Conservation (phyloP, 2,329 filamentous ascomycete genomes). For the Dactylellina haptotyla region DNA sequence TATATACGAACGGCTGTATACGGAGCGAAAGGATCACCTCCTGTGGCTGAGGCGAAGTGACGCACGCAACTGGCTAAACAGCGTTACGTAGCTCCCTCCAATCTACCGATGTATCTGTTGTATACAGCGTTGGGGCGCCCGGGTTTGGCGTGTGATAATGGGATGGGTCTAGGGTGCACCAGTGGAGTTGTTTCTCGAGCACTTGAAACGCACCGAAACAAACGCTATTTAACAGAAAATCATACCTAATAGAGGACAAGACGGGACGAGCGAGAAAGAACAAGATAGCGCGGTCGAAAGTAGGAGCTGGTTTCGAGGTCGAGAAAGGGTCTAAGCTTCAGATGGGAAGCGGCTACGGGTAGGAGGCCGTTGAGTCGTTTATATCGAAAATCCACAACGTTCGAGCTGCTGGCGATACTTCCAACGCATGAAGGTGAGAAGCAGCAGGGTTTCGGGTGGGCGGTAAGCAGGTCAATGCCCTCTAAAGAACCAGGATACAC, state of each 20-base stretch:
- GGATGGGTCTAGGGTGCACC: too few relatives aligned
- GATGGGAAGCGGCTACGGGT: not conserved
- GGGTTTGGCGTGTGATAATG: not conserved
- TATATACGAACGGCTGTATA: not conserved
- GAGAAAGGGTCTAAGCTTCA: not conserved
- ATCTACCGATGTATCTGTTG: slow-evolving; percentile 18
- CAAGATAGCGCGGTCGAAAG: not conserved
- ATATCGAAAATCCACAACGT: slow-evolving; percentile 7
- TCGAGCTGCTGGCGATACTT: slow-evolving; percentile 5
- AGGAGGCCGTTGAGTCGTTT: slow-evolving; percentile 17
- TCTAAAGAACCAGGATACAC: slow-evolving; percentile 19
- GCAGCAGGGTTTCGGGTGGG: slow-evolving; percentile 36
- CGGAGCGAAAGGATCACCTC: slow-evolving; percentile 11
- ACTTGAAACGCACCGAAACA: slow-evolving; percentile 40
- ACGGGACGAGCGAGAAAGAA: not conserved
- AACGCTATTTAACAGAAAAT: slow-evolving; percentile 13
- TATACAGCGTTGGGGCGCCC: not conserved
- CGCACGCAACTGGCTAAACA: slow-evolving; percentile 12
- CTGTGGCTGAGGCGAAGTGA: slow-evolving; percentile 17
- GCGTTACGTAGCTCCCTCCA: slow-evolving; percentile 16
- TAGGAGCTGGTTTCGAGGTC: not conserved
- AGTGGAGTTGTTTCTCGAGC: slow-evolving; percentile 33
- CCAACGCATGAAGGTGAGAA: slow-evolving; percentile 45
- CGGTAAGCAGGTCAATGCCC: slow-evolving; percentile 48
- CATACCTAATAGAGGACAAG: slow-evolving; percentile 13